These are phyloP conservation scores for Xylariaceae sp. DNA, from an alignment of 2,329 filamentous ascomycete genomes.

Conservation along the genomic window DNA sequence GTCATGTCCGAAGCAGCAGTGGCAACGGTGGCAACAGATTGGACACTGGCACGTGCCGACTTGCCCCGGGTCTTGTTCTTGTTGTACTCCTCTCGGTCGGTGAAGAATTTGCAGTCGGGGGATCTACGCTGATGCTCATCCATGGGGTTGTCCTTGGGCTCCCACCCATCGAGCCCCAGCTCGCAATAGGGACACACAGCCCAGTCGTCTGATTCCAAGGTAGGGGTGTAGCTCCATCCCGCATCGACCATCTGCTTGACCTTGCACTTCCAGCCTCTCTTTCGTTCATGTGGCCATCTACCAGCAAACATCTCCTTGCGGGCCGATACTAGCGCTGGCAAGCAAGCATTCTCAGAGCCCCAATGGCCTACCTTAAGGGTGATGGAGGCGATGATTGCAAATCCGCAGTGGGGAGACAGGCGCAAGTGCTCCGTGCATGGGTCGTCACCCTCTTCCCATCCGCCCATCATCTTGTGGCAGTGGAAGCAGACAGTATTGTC, in stretches of 20 bases:
- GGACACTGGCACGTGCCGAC: slow-evolving; percentile 56
- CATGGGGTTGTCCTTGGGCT: slow-evolving; percentile 85
- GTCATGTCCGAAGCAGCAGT: slow-evolving; percentile 50
- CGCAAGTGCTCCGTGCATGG: slow-evolving; percentile 82
- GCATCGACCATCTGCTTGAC: slow-evolving; percentile 86
- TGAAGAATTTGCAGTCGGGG: slow-evolving; percentile 80
- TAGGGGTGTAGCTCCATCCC: slow-evolving; percentile 92
- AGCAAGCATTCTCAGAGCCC: slow-evolving; percentile 69
- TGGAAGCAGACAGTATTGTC: slow-evolving; percentile 92
- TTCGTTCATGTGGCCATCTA: slow-evolving; percentile 85
- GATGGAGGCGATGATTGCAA: slow-evolving; percentile 70
- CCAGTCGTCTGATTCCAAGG: slow-evolving; percentile 78
- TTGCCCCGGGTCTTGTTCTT: slow-evolving; percentile 58
- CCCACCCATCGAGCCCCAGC: slow-evolving; percentile 90
- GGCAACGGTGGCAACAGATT: slow-evolving; percentile 57
- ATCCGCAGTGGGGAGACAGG: slow-evolving; percentile 79
- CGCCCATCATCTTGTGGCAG: slow-evolving; percentile 79
- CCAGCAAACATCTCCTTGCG: slow-evolving; percentile 80
- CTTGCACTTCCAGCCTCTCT: slow-evolving; percentile 87
- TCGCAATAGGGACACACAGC: slow-evolving; percentile 90
- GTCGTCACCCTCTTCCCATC: slow-evolving; percentile 86
- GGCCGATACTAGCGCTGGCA: slow-evolving; percentile 69
- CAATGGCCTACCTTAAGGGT: slow-evolving; percentile 62
- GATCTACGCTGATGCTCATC: slow-evolving; percentile 83
- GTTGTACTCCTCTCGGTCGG: slow-evolving; percentile 58